Base-by-base conservation (phyloP, 2,329 filamentous ascomycete genomes). In the Colletotrichum sp. region DNA sequence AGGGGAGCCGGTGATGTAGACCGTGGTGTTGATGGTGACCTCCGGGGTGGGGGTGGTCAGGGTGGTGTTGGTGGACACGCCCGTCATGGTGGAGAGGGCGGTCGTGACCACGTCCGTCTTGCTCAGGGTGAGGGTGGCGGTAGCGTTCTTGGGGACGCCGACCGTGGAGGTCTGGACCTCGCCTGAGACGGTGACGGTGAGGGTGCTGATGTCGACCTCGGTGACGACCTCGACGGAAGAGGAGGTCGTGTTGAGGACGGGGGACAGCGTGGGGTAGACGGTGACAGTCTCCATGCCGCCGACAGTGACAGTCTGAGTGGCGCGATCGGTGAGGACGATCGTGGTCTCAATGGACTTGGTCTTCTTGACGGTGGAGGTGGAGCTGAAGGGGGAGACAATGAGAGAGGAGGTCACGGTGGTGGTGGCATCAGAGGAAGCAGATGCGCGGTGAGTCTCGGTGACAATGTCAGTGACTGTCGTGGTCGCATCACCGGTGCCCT, bases 71-170 rank as follows among this genome's bases (percentile, higher is more conserved):
- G 77, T 71, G 12, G 48, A 32, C 28, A 63, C 72, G 58, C 76
- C 43, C 10, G 78, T 77, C 30, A 77, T 48, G 10, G 76, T 77
- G 60, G 73, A 77, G 8, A 15, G 18, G 3, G 79, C 80, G 68
- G 72, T 34, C 18, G 18, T 57, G 38, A 67, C 34, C 21, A 38
- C 16, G 16, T 55, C 28, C 10, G n/a, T 71, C 30, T 83, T 79
- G 43, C 43, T 52, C 43, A 52, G n/a, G 72, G 80, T 80, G 74
- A 85, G 79, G 16, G 83, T 85, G n/a, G 80, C 83, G 72, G 82
- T 83, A 30, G 80, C 80, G 28, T 81, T 81, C 67, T 72, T 64
- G 28, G 60, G 32, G 34, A 74, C 71, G 18, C 57, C 67, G 30
- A 67, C 68, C 21, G 61, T 38, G 24, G 72, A 63, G 9, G 72